Percentiles rank a stretch among this genome's conserved stretches.
Evolutionary conservation across 768 basidiomycete species (phyloP).

Genomic region (Termitomyces sp.): DNA sequence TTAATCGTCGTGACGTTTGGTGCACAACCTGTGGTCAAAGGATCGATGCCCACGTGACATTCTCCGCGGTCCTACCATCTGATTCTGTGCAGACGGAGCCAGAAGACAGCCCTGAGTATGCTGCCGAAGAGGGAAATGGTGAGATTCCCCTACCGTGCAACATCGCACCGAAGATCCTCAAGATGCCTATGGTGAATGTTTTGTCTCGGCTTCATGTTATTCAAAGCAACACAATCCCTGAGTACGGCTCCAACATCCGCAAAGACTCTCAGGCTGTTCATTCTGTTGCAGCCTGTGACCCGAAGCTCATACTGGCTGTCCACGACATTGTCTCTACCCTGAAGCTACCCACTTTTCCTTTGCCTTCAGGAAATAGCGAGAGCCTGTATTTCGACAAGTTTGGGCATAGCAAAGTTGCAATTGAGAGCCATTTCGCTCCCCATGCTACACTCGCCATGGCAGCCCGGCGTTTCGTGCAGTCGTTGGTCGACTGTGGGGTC

Average conservation of each 20-base stretch:
- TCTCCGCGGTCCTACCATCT: slow-evolving; percentile 8
- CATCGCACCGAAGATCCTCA: slow-evolving; percentile 15
- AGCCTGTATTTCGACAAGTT: slow-evolving; percentile 20
- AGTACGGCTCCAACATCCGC: background rate
- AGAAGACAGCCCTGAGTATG: background rate
- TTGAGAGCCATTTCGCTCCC: slow-evolving; percentile 34
- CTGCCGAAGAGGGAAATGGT: background rate
- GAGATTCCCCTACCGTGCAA: slow-evolving; percentile 1
- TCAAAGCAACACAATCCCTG: background rate
- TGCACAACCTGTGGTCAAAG: slow-evolving; percentile 29
- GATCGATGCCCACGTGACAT: slow-evolving; percentile 14
- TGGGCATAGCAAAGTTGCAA: slow-evolving; percentile 19
- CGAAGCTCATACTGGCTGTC: slow-evolving; percentile 26
- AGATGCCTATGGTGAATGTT: slow-evolving; percentile 26
- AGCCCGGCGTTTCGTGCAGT: slow-evolving; percentile 27
- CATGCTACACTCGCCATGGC: slow-evolving; percentile 33
- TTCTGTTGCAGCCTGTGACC: slow-evolving; percentile 27
- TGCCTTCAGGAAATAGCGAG: slow-evolving; percentile 3
- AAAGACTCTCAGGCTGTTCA: slow-evolving; percentile 2
- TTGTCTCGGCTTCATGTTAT: background rate
- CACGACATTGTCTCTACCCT: slow-evolving; percentile 19
- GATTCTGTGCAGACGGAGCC: background rate
- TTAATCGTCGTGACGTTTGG: slow-evolving; percentile 16
- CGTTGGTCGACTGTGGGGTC: slow-evolving; percentile 31
- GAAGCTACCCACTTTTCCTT: slow-evolving; percentile 20